These are phyloP conservation scores for Chlorokybus atmophyticus DNA, from an alignment of 139 green algal genomes.

Conservation along the genomic window DNA sequence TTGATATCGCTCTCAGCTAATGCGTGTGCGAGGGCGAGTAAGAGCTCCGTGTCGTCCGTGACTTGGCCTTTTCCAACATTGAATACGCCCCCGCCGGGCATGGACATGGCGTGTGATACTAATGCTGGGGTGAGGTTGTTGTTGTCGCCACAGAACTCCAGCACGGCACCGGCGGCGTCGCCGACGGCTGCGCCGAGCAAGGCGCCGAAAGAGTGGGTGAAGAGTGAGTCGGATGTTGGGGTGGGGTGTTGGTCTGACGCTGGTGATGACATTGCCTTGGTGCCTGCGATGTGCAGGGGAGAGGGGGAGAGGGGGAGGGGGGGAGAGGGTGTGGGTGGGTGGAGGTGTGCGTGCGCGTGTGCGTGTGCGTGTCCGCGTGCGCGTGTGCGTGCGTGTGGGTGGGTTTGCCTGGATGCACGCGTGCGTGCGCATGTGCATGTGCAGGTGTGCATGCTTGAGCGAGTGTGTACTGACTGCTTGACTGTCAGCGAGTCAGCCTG, in stretches of 20 bases:
- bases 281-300: no score
- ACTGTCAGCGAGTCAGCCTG: no score
- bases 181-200: not conserved
- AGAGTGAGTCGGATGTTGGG: not conserved
- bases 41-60: constrained; percentile 4
- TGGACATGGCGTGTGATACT: not conserved
- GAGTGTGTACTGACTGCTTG: no score
- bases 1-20: not conserved
- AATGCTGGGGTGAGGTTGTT: not conserved
- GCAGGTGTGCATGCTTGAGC: no score
- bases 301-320: no score
- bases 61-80: not conserved
- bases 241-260: not conserved
- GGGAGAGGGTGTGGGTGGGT: no score
- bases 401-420: no score
- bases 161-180: not conserved
- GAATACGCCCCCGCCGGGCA: constrained; percentile 4
- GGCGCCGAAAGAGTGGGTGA: constrained; percentile 1
- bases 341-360: no score
- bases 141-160: not conserved
- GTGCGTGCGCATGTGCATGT: no score
- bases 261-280: no score
- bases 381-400: no score
- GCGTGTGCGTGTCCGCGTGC: no score
- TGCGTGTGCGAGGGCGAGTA: not conserved